Conservation (phyloP, 2,329 filamentous ascomycete genomes). For the Purpureocillium takamizusanense region DNA sequence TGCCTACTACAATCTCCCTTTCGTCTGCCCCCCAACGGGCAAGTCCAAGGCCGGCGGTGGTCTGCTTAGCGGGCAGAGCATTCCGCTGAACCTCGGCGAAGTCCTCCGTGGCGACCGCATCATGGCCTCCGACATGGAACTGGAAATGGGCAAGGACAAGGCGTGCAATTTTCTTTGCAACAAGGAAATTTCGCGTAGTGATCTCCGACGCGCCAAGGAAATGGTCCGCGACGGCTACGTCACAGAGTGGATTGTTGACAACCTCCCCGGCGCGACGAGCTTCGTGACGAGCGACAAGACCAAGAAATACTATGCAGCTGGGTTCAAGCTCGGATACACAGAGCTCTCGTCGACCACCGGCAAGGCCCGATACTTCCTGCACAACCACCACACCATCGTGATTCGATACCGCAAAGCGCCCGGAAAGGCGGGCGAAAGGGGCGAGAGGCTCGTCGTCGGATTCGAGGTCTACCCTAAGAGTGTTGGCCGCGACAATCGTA, state of each 20-base stretch:
- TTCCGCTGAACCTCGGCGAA: conserved; percentile 78
- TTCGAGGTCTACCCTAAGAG: conserved; percentile 90
- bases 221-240: conserved; percentile 73
- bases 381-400: conserved; percentile 84
- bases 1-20: conserved; percentile 81
- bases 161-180: conserved; percentile 67
- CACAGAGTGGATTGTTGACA: conserved; percentile 91
- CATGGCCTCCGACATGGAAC: conserved; percentile 72
- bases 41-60: conserved; percentile 54
- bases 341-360: conserved; percentile 52
- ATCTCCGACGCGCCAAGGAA: conserved; percentile 58
- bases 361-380: conserved; percentile 61
- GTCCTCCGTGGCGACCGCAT: conserved; percentile 83
- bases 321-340: conserved; percentile 79
- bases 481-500: conserved; percentile 50
- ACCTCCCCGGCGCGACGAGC: conserved; percentile 78
- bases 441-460: conserved; percentile 73
- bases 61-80: conserved; percentile 65
- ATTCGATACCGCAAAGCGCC: conserved; percentile 68
- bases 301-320: conserved; percentile 79
- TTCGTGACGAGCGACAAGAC: conserved; percentile 81
- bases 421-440: conserved; percentile 56
- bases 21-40: conserved; percentile 73
- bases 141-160: conserved; percentile 67
- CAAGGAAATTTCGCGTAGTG: conserved; percentile 52